Evolutionary conservation across 2,329 filamentous ascomycete genomes (phyloP).

Genomic region (Ophiostoma angusticollis): DNA sequence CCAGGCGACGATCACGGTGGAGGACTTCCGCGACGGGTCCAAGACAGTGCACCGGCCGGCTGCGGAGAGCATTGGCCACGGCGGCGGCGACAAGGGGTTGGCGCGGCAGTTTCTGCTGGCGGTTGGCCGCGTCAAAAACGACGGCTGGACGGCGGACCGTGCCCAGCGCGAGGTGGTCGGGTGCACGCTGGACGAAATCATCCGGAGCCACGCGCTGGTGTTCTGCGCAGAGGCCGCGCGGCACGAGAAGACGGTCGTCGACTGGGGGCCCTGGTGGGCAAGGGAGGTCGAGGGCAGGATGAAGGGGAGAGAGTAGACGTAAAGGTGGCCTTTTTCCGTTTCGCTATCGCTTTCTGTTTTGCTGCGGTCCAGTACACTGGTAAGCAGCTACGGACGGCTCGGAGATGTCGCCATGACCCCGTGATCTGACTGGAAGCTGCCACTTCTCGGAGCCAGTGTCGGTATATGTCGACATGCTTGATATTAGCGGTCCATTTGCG

Average conservation of each 20-base stretch:
- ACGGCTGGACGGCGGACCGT: slow-evolving; percentile 48
- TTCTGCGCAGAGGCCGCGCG: slow-evolving; percentile 90
- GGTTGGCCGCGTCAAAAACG: slow-evolving; percentile 64
- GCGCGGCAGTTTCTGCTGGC: slow-evolving; percentile 73
- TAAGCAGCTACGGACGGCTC: no score
- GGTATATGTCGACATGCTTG: no score
- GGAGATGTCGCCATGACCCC: no score
- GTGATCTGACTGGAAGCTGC: no score
- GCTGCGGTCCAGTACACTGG: no score
- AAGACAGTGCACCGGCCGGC: slow-evolving; percentile 47
- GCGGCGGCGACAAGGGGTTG: slow-evolving; percentile 69
- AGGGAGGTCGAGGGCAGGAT: slow-evolving; percentile 29
- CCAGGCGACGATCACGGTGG: slow-evolving; percentile 59
- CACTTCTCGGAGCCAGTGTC: no score
- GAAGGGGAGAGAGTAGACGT: neutral
- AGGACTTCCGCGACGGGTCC: slow-evolving; percentile 52
- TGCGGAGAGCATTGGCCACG: slow-evolving; percentile 47
- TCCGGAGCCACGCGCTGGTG: slow-evolving; percentile 84
- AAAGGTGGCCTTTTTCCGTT: no score
- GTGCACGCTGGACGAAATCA: slow-evolving; percentile 71
- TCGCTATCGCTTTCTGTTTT: no score
- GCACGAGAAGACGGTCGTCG: slow-evolving; percentile 52
- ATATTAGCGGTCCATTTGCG: no score
- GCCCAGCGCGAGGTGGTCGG: slow-evolving; percentile 69
- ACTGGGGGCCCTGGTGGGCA: slow-evolving; percentile 68